phyloP scores from a whole-genome alignment of 371 early-diverging fungal genomes.

The Agmasoma carcini region DNA sequence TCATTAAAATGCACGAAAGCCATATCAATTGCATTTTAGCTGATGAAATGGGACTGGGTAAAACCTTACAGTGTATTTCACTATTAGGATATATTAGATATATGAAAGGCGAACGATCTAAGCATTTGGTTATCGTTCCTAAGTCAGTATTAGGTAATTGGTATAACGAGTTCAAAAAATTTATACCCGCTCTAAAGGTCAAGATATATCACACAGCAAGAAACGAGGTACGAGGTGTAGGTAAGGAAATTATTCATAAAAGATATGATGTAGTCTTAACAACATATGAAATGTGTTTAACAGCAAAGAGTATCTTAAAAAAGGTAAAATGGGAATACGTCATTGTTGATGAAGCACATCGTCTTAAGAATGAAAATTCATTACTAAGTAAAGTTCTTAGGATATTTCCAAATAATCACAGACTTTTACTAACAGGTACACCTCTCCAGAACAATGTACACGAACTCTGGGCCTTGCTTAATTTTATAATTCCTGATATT shows the following conservation, averaged over 20 bases:
- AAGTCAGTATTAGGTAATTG: conserved; percentile 90
- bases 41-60: conserved; percentile 88
- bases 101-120: conserved; percentile 35
- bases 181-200: conserved; percentile 72
- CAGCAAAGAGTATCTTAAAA: conserved; percentile 66
- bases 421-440: conserved; percentile 89
- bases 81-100: conserved; percentile 54
- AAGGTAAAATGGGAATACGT: conserved; percentile 75
- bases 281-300: conserved; percentile 84
- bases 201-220: conserved; percentile 73
- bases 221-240: conserved; percentile 62
- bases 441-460: conserved; percentile 93
- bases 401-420: conserved; percentile 64
- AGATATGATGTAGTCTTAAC: conserved; percentile 82
- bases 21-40: conserved; percentile 90
- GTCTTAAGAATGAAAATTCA: conserved; percentile 93
- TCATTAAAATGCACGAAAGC: conserved; percentile 77
- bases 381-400: conserved; percentile 76
- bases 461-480: conserved; percentile 91
- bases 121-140: conserved; percentile 79
- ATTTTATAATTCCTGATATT: conserved; percentile 85
- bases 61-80: conserved; percentile 85
- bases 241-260: conserved; percentile 58
- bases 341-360: conserved; percentile 94
- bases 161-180: conserved; percentile 73